Evolutionary conservation across 2,329 filamentous ascomycete genomes (phyloP), one percentile per base, ranked within the genome.

Genomic region (Botrytis medusae): DNA sequence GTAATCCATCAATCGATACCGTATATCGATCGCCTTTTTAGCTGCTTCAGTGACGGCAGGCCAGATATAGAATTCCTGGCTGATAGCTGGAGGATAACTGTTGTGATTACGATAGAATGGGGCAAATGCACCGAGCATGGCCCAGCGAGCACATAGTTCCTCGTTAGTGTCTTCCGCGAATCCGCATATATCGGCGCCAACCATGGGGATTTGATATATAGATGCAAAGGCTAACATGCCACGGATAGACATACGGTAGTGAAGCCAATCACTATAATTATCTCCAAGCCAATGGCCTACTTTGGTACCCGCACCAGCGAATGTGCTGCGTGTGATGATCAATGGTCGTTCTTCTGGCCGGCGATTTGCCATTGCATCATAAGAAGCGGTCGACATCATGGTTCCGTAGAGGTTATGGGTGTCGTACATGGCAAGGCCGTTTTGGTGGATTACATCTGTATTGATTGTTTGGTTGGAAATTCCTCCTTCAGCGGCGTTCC

Each of bases 101-200:
- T 91, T 91, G 83, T 95, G 92, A 81, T 93, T 91, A 74, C 92
- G 90, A 83, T 90, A 94, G 84, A 95, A 94, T 0, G 91, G 90
- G 54, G 87, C 86, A 84, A 94, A 94, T 14, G 92, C 92, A 25
- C 91, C 92, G 0, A 94, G 86, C 40, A 87, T 86, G 1, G 91
- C 88, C 92, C 92, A 95, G n/a, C 92, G 89, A 5, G 91, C 88
- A 80, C 92, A 94, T 9, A 94, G 86, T 63, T 88, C 84, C 79
- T 92, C 89, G 18, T 87, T 91, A 0, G 91, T 90, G 77, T 92
- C 87, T 22, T 84, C 86, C 18, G 85, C 90, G 78, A 92, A 97
- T 0, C 93, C 94, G 78, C 94, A 97, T 0, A 94, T 90, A 76
- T 97, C 93, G 4, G 88, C 86, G 20, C 91, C 91, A 0, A 88